Base-by-base conservation (phyloP, 225 moss, liverwort and hornwort genomes). In the Sphagnum tenellum region DNA sequence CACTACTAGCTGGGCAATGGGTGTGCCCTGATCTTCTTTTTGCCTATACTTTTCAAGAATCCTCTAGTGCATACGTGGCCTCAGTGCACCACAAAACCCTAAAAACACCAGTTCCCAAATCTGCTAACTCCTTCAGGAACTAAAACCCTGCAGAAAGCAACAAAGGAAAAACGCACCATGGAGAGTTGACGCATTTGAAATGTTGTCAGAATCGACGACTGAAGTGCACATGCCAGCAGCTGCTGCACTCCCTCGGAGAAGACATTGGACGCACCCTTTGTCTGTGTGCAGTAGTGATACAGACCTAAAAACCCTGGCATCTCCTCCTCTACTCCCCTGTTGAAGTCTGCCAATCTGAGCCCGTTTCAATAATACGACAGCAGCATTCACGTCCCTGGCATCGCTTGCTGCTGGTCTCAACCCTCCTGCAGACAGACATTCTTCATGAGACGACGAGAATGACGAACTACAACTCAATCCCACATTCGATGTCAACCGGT, bases 171-270 rank as follows among this genome's bases (percentile, higher is more conserved):
- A 61, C 5, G 44, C 69, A 84, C 84, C 84, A 73, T 73, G 72
- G 57, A 55, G 50, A 69, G 71, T 69, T 8, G 80, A 61, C 50
- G 68, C 49, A 48, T n/a, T 76, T 65, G 72, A 67, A 65, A 72
- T 12, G 12, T 45, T 77, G 14, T 60, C 59, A 29, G 29, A 29
- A 29, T 29, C 29, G 61, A 79, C 76, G 12, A 57, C 49, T 67
- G 76, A 70, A 52, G 74, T 78, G 9, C 77, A 80, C 50, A 77
- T 46, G 29, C 7, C 70, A 1, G 60, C 72, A 56, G 59, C 1
- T 29, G 29, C 29, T 29, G 29, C 69, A 64, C 59, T 64, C 62
- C 65, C 63, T 70, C 65, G 70, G 29, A 29, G 29, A 12, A 49
- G 45, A 12, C 65, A 68, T 55, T 68, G 64, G 80, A 66, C 60